Evolutionary conservation across 2,329 filamentous ascomycete species (phyloP).

Genomic region (Rhinocladiella mackenziei): DNA sequence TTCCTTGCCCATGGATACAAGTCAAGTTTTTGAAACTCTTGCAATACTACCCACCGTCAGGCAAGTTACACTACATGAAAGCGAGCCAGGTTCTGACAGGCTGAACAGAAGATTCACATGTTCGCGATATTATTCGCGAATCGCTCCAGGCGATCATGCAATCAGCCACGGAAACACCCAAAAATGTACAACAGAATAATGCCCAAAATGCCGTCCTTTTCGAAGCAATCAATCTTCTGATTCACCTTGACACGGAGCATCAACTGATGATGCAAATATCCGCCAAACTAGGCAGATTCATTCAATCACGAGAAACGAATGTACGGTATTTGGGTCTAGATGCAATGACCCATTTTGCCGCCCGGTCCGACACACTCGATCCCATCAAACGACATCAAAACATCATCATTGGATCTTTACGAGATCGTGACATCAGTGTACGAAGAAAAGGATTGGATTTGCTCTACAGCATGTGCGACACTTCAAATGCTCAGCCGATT

Average conservation of each 20-base stretch:
- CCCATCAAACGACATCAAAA: constrained; percentile 98
- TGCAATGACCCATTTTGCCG: constrained; percentile 96
- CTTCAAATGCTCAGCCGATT: constrained; percentile 87
- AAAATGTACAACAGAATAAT: constrained; percentile 99
- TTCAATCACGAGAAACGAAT: constrained; percentile 94
- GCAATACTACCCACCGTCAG: constrained; percentile 93
- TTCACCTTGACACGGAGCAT: constrained; percentile 93
- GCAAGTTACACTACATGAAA: constrained; percentile 47
- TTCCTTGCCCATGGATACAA: constrained; percentile 98
- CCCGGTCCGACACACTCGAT: constrained; percentile 86
- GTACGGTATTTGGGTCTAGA: constrained; percentile 93
- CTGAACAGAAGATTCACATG: constrained; percentile 75
- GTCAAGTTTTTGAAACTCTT: constrained; percentile 87
- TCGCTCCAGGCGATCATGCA: constrained; percentile 89
- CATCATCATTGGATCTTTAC: constrained; percentile 88
- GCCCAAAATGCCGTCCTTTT: constrained; percentile 97
- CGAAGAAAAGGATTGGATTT: constrained; percentile 91
- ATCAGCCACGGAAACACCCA: constrained; percentile 84
- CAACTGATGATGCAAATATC: constrained; percentile 96
- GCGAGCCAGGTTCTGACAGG: neutral
- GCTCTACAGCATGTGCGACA: constrained; percentile 99
- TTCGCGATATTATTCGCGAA: constrained; percentile 86
- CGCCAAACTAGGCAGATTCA: constrained; percentile 83
- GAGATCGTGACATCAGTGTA: constrained; percentile 95
- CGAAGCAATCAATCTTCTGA: constrained; percentile 97